Evolutionary conservation across 2,329 filamentous ascomycete species (phyloP).

Genomic region (Amauroascus niger): DNA sequence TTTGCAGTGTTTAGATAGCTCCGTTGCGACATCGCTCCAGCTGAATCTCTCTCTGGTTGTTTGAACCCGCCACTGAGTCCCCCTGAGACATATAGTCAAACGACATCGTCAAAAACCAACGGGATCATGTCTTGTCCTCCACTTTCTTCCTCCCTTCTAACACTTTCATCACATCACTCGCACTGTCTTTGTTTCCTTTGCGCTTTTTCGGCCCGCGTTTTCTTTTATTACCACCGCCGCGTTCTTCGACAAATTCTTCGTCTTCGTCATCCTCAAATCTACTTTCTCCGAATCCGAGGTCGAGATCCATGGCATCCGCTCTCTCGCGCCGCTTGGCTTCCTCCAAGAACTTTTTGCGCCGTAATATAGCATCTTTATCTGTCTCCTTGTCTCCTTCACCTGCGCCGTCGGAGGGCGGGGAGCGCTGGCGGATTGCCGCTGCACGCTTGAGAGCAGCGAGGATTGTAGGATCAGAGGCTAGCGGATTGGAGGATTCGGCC

Average conservation of each 20-base stretch:
- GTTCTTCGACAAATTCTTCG: constrained; percentile 45
- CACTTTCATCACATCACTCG: constrained; percentile 67
- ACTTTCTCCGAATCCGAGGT: constrained; percentile 86
- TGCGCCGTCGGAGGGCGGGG: constrained; percentile 29
- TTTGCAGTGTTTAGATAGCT: no score
- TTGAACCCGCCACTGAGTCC: not conserved
- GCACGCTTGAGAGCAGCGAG: constrained; percentile 80
- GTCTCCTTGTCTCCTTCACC: constrained; percentile 40
- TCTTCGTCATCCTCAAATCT: constrained; percentile 79
- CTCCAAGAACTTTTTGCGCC: constrained; percentile 64
- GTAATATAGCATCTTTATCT: constrained; percentile 55
- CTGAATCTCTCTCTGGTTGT: not conserved
- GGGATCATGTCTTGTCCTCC: not conserved
- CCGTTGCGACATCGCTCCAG: no score
- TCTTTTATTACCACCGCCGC: constrained; percentile 32
- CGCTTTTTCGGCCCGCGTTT: constrained; percentile 48
- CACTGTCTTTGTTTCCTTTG: constrained; percentile 53
- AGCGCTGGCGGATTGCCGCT: constrained; percentile 48
- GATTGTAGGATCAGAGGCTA: constrained; percentile 64
- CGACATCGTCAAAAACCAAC: not conserved
- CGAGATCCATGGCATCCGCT: constrained; percentile 80
- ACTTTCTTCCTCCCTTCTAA: constrained; percentile 54
- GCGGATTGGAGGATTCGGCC: constrained; percentile 34
- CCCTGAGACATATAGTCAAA: no score
- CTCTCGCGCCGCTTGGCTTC: constrained; percentile 49